Base-by-base conservation (phyloP, 2,329 filamentous ascomycete genomes). In the Aphanoascus verrucosus region DNA sequence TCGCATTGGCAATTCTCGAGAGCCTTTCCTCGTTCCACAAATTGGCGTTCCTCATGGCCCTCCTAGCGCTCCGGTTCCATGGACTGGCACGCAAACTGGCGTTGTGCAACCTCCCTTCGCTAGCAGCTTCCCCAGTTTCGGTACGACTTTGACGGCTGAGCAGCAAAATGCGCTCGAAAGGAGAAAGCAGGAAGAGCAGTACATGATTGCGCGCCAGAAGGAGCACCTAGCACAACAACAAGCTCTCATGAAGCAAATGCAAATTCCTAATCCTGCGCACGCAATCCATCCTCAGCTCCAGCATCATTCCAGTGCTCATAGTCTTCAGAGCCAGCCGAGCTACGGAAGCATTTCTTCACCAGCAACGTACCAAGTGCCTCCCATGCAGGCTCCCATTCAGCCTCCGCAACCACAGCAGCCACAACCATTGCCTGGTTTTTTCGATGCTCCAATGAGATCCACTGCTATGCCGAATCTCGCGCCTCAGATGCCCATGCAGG, bases 141-240 rank as follows among this genome's bases (percentile, higher is more conserved):
- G 93, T 5, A 89, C 93, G 6, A 98, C 94, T 0, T 75, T 98
- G 61, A 98, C 94, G 7, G 93, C 93, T 0, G 91, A 97, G 64
- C 93, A 98, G 69, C 93, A 98, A 67, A 98, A 98, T 71, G 94
- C 94, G 38, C 75, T 98, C 1, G 93, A 98, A 72, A 82, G 93
- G 52, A 80, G 93, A 50, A 98, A 98, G 74, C 93, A 98, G 68
- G 93, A 98, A 69, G 94, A 98, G 65, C 93, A 98, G 67, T 95
- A 93, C 67, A 77, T 94, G 35, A 94, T 97, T 82, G 93, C 94
- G 44, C 85, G 93, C 41, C 93, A 98, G 69, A 88, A 95, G 61
- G 93, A 98, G 67, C 88, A 88, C 61, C 79, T 96, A 53, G 86
- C 89, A 58, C 86, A 89, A 58, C 89, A 94, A 64, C 89, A 94